A percentile compares a stretch with the other conserved stretches of the same genome.
phyloP scores from a whole-genome alignment of 768 basidiomycete species.

The Mycena pura region DNA sequence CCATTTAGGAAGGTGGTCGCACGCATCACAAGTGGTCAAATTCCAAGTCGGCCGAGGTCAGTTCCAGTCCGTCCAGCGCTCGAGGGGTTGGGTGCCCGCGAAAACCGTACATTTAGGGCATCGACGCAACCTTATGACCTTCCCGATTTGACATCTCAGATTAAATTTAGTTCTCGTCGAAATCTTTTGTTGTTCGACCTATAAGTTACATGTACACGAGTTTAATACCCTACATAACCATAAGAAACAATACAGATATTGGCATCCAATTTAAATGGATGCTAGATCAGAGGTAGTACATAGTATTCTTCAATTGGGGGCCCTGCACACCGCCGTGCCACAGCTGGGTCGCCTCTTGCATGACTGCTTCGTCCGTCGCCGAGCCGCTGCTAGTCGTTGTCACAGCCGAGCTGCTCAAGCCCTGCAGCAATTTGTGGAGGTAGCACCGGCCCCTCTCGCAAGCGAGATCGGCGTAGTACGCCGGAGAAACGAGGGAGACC shows the following conservation, averaged over 20 bases:
- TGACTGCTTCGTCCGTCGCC: slow-evolving; percentile 59
- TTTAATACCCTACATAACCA: not conserved
- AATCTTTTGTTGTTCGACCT: not conserved
- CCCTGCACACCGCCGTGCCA: slow-evolving; percentile 67
- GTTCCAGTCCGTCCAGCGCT: too few relatives aligned
- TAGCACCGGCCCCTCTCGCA: slow-evolving; percentile 75
- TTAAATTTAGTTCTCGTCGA: too few relatives aligned
- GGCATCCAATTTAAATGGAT: not conserved
- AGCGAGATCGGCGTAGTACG: slow-evolving; percentile 81
- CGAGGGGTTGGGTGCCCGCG: too few relatives aligned
- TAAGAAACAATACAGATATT: not conserved
- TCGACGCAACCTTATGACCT: too few relatives aligned
- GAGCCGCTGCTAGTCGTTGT: slow-evolving; percentile 43
- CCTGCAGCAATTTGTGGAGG: slow-evolving; percentile 73
- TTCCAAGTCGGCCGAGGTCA: too few relatives aligned
- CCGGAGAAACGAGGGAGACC: slow-evolving; percentile 82
- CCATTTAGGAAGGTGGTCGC: too few relatives aligned
- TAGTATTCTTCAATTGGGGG: slow-evolving; percentile 62
- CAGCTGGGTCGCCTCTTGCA: slow-evolving; percentile 55
- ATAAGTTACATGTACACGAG: not conserved
- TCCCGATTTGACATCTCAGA: too few relatives aligned
- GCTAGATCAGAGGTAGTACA: slow-evolving; percentile 71
- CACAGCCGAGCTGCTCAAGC: slow-evolving; percentile 42
- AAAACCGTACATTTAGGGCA: too few relatives aligned
- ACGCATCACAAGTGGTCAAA: too few relatives aligned